Evolutionary conservation across 2,329 filamentous ascomycete species (phyloP), one percentile per base, ranked within the genome.

Genomic region (Didymella exigua): DNA sequence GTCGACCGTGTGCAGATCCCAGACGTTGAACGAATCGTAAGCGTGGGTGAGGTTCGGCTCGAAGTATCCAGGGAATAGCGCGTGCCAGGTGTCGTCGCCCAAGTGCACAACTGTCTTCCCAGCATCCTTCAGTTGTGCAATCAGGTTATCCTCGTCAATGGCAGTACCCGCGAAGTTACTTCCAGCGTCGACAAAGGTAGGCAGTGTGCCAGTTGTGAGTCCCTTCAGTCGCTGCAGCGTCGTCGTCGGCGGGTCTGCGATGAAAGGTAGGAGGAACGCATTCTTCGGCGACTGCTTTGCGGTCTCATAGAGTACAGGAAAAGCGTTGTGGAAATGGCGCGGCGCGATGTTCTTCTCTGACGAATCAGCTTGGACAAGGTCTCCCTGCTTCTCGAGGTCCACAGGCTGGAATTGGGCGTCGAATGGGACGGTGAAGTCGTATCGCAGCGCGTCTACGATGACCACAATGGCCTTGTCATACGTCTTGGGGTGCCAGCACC

Each of bases 1-100:
- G 71, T 99, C 95, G 2, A 99, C 90, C 0, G 95, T 98, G 74
- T 98, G 92, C 66, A 99, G 77, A 74, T 99, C 95, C 91, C 92
- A 97, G 6, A 98, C 95, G 70, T 98, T 97, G 78, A 99, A 96
- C 58, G 93, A 98, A 73, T 98, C 93, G 74, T 96, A 99, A 0
- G 95, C 86, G 65, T 83, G 86, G 64, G 93, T 96, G 52, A 97
- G 85, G 52, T 93, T 89, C 8, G 87, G 79, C 73, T 96, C 88
- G 68, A 99, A 99, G 74, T 96, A 92, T n/a, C 84, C 90, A 0
- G 95, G 95, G 72, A 98, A 99, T 14, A 99, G 80, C 37, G 91
- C 84, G 62, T 92, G 90, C 95, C 95, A 99, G 4, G 95, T 99
- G 76, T 99, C 93, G 73, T 99, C 95, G n/a, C 95, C 95, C 31